Evolutionary conservation across 139 green algal species (phyloP), one percentile per base, ranked within the genome.

Genomic region (Astrephomene gubernaculifera): DNA sequence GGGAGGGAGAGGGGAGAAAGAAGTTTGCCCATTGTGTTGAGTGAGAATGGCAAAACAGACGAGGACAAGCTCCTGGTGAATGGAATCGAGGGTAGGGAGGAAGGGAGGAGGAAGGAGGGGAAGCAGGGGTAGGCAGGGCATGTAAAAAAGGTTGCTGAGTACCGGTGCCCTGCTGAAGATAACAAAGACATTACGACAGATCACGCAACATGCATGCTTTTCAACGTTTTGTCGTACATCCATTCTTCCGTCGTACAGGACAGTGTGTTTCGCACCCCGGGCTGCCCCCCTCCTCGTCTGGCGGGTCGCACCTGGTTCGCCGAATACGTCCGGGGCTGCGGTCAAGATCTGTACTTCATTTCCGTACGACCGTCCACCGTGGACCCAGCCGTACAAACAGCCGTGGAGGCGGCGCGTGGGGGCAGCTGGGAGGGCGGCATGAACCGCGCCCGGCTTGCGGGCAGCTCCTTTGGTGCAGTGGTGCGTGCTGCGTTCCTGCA

Each of bases 251-350:
- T n/a, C n/a, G n/a, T 33, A 33, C 69, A 87, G 81, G 81, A 73
- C 36, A 71, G 43, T 33, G 81, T 69, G 36, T 63, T 53, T 6
- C 49, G 82, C 4, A 31, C 27, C 10, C 39, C 29, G 38, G 83
- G 63, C 33, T 39, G 44, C 43, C 60, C 43, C 35, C 27, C 83
- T 1, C 83, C 83, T 19, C 35, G 61, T 52, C 74, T 96, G 41
- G 92, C 91, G 2, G 93, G 90, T 25, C 83, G 93, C 1, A 36
- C 87, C 49, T 98, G 95, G 95, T 92, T 97, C 88, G 88, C 94
- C 1, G 74, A 89, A 65, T 98, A 97, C 87, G 87, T 94, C n/a
- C 92, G 95, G 54, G 94, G 95, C 73, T 96, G 92, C 86, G 89
- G 83, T 19, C 87, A 87, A 72, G 83, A 90, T 57, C 39, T 96